Conservation (phyloP, 2,329 filamentous ascomycete species). For the Fusarium subtropicale region DNA sequence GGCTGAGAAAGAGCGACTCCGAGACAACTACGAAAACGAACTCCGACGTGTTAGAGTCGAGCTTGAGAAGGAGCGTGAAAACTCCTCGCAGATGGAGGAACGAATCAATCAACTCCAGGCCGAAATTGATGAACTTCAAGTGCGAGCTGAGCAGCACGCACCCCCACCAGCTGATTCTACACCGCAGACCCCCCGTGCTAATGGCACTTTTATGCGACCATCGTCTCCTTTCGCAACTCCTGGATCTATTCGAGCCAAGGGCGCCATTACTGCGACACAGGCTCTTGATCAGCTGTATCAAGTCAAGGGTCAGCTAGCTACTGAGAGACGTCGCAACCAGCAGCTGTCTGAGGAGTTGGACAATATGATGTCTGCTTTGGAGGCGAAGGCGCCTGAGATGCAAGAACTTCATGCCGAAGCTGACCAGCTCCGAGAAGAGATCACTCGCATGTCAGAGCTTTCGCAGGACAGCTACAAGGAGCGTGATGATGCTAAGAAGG, state of each 20-base stretch:
- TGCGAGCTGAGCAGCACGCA: conserved; percentile 58
- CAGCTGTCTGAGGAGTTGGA: conserved; percentile 82
- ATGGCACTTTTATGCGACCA: conserved; percentile 66
- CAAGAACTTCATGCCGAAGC: conserved; percentile 87
- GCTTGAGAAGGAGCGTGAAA: conserved; percentile 66
- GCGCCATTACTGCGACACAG: conserved; percentile 69
- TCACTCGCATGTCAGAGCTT: conserved; percentile 85
- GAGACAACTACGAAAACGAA: conserved; percentile 73
- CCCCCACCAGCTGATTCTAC: conserved; percentile 58
- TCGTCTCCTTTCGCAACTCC: conserved; percentile 71
- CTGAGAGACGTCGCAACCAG: conserved; percentile 78
- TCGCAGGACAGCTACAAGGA: conserved; percentile 85
- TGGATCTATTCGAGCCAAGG: conserved; percentile 66
- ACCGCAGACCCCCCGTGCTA: conserved; percentile 71
- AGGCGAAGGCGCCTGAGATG: conserved; percentile 87
- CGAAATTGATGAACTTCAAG: conserved; percentile 66
- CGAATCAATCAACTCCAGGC: conserved; percentile 63
- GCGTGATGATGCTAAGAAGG: conserved; percentile 81
- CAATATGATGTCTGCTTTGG: conserved; percentile 85
- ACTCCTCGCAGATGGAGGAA: conserved; percentile 60
- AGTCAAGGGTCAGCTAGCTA: conserved; percentile 77
- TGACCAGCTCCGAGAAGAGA: conserved; percentile 81
- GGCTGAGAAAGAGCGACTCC: conserved; percentile 67
- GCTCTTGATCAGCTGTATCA: conserved; percentile 73
- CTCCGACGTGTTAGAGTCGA: conserved; percentile 67